Percentiles rank a stretch among this genome's conserved stretches.
Conservation (phyloP, 768 basidiomycete species). For the Mrakia frigida region DNA sequence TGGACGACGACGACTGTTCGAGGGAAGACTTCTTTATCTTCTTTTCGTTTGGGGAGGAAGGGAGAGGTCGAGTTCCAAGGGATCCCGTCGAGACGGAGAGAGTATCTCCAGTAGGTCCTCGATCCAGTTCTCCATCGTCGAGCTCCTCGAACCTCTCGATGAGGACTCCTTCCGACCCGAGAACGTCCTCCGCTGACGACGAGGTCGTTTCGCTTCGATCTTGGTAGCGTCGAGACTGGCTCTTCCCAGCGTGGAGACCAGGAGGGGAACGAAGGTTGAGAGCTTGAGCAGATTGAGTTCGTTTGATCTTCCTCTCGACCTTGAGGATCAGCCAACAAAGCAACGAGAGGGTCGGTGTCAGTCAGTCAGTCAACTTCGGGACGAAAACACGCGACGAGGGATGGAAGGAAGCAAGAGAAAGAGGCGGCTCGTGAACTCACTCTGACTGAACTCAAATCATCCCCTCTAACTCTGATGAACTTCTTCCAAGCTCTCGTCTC, state of each 20-base stretch:
- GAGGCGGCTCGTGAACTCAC: slow-evolving; percentile 55
- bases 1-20: neutral
- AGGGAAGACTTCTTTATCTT: neutral
- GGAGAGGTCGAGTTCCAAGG: neutral
- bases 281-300: slow-evolving; percentile 19
- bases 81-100: neutral
- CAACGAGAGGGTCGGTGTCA: neutral
- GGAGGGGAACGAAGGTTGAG: slow-evolving; percentile 6
- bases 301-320: slow-evolving; percentile 26
- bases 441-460: slow-evolving; percentile 80
- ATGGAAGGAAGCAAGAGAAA: slow-evolving; percentile 57
- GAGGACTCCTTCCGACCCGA: slow-evolving; percentile 13
- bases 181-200: slow-evolving; percentile 1
- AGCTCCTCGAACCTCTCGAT: slow-evolving; percentile 14
- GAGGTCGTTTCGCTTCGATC: neutral
- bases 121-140: neutral
- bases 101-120: neutral
- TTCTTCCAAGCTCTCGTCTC: slow-evolving; percentile 70
- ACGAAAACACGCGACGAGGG: neutral
- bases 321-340: neutral
- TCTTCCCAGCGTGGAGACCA: neutral
- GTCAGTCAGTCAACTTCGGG: neutral
- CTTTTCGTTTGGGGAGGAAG: neutral
- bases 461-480: slow-evolving; percentile 76
- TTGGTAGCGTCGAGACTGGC: neutral